Conservation (phyloP, 2,329 filamentous ascomycete species). For the Sclerotinia spermophila region DNA sequence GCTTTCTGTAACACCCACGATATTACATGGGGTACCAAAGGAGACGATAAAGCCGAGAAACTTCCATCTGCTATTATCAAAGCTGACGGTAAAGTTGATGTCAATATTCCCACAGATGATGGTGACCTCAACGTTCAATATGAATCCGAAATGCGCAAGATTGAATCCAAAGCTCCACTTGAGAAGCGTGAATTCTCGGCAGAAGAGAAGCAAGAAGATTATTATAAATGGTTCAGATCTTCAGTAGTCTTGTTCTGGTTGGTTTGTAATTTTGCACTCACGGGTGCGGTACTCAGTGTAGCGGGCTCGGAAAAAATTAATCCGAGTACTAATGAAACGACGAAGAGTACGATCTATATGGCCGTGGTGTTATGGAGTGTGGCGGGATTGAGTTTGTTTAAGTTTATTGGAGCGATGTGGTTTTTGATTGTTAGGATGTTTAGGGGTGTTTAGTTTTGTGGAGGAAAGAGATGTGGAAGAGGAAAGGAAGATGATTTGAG, state of each 20-base stretch:
- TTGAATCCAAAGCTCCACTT: slow-evolving; percentile 69
- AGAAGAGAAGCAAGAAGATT: slow-evolving; percentile 87
- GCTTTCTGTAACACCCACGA: slow-evolving; percentile 99
- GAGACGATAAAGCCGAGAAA: slow-evolving; percentile 93
- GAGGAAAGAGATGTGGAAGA: neutral
- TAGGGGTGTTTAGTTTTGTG: slow-evolving; percentile 54
- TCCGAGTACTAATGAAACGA: slow-evolving; percentile 59
- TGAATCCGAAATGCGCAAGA: slow-evolving; percentile 74
- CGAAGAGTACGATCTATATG: slow-evolving; percentile 36
- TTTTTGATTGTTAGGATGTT: slow-evolving; percentile 85
- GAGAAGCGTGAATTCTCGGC: slow-evolving; percentile 60
- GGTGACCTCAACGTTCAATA: slow-evolving; percentile 94
- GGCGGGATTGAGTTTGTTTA: slow-evolving; percentile 36
- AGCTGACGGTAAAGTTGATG: slow-evolving; percentile 91
- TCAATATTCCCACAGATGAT: slow-evolving; percentile 81
- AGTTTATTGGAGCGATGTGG: slow-evolving; percentile 39
- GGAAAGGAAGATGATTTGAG: neutral
- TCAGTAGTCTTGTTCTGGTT: slow-evolving; percentile 94
- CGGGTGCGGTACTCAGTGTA: slow-evolving; percentile 79
- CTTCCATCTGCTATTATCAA: slow-evolving; percentile 86
- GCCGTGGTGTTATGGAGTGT: slow-evolving; percentile 39
- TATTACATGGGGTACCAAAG: slow-evolving; percentile 98
- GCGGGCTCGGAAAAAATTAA: slow-evolving; percentile 78
- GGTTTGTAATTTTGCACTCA: slow-evolving; percentile 88
- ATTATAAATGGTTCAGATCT: slow-evolving; percentile 94